Conservation (phyloP, 805 yeast species). For the Candida tallmaniae region DNA sequence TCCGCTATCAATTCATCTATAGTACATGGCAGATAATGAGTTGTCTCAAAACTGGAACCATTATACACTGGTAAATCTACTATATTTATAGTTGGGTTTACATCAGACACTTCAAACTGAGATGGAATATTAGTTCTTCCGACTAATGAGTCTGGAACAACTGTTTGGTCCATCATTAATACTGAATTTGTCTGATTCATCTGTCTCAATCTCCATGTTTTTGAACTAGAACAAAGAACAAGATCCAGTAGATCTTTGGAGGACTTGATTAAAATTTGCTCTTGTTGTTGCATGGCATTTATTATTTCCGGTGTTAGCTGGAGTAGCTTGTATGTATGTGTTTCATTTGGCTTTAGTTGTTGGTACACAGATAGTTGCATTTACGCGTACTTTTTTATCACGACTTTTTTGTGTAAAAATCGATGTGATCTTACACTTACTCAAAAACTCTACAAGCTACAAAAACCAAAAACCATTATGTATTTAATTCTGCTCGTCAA, state of each 20-base stretch:
- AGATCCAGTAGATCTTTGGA: conserved; percentile 28
- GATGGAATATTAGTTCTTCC: conserved; percentile 27
- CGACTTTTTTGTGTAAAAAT: too few species aligned
- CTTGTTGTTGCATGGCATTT: conserved; percentile 23
- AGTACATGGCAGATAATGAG: conserved; percentile 2
- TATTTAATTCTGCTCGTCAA: conserved; percentile 63
- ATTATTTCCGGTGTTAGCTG: conserved; percentile 51
- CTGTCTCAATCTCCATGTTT: conserved; percentile 66
- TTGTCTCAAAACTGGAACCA: conserved; percentile 9
- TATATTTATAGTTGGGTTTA: conserved; percentile 26
- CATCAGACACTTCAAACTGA: conserved; percentile 30
- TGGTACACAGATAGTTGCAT: conserved; percentile 2
- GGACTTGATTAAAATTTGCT: conserved; percentile 35
- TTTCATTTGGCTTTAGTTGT: conserved; percentile 4
- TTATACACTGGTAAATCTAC: conserved; percentile 22
- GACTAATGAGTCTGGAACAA: conserved; percentile 10
- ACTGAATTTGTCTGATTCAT: conserved; percentile 86
- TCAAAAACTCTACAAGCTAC: too few species aligned
- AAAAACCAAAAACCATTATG: not conserved
- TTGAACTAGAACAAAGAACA: conserved; percentile 54
- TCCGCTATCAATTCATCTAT: conserved; percentile 17
- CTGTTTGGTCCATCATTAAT: conserved; percentile 33
- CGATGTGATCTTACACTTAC: too few species aligned
- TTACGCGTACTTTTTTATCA: too few species aligned
- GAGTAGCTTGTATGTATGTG: conserved; percentile 41